Evolutionary conservation across 1,139 yeast species (phyloP).

Genomic region (Candida tropicalis): DNA sequence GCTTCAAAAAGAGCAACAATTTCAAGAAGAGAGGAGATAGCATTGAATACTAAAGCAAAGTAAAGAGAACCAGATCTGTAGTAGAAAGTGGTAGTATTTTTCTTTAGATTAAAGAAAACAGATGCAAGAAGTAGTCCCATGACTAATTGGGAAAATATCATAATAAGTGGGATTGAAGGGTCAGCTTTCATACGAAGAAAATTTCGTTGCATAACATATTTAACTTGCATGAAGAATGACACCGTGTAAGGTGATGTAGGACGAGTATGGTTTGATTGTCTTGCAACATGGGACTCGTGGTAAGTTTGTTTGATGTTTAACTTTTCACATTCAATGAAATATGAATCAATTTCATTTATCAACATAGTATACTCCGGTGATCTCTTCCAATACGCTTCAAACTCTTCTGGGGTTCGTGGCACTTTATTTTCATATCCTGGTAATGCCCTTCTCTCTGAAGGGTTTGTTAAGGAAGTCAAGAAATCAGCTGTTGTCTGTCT

Average conservation of each 20-base stretch:
- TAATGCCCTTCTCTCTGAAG: slow-evolving; percentile 57
- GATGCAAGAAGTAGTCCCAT: slow-evolving; percentile 46
- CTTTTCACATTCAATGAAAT: slow-evolving; percentile 14
- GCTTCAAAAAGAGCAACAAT: slow-evolving; percentile 57
- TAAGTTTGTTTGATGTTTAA: slow-evolving; percentile 16
- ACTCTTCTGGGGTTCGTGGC: slow-evolving; percentile 28
- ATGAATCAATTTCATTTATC: slow-evolving; percentile 21
- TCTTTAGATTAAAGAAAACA: slow-evolving; percentile 52
- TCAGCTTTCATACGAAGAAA: slow-evolving; percentile 31
- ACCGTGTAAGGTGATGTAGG: slow-evolving; percentile 36
- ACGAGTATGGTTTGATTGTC: slow-evolving; percentile 28
- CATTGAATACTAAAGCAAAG: slow-evolving; percentile 58
- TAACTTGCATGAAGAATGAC: slow-evolving; percentile 36
- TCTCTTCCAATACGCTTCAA: slow-evolving; percentile 26
- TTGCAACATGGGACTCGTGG: slow-evolving; percentile 29
- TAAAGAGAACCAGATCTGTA: slow-evolving; percentile 4
- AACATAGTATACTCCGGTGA: slow-evolving; percentile 23
- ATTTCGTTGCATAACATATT: slow-evolving; percentile 30
- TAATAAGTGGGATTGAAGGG: slow-evolving; percentile 30
- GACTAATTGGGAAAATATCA: slow-evolving; percentile 28
- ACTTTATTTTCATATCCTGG: slow-evolving; percentile 45
- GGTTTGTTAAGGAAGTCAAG: slow-evolving; percentile 73
- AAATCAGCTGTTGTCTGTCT: slow-evolving; percentile 86
- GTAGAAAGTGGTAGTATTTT: slow-evolving; percentile 53
- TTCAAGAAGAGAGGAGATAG: slow-evolving; percentile 60